These are phyloP conservation scores for Alternaria sp. DNA, from an alignment of 2,329 filamentous ascomycete genomes.

Conservation along the genomic window DNA sequence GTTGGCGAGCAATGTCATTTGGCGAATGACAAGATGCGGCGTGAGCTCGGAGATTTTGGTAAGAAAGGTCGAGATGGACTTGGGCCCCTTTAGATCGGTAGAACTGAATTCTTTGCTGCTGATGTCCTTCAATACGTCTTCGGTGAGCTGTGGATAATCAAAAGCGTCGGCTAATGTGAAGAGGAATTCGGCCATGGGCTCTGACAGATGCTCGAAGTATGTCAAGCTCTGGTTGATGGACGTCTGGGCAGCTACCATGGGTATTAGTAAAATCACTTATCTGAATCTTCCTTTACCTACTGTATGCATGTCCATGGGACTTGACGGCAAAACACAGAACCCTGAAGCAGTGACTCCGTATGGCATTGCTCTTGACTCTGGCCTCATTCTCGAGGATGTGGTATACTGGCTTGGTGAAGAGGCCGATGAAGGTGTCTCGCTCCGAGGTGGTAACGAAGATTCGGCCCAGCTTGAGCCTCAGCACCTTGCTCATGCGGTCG, in stretches of 20 bases:
- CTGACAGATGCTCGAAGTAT: conserved; percentile 98
- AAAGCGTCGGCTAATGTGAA: conserved; percentile 97
- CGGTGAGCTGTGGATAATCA: conserved; percentile 92
- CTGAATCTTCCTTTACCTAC: conserved; percentile 57
- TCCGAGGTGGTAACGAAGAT: conserved; percentile 97
- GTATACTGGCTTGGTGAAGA: conserved; percentile 92
- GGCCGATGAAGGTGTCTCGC: conserved; percentile 88
- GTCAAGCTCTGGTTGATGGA: conserved; percentile 97
- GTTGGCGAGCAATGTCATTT: conserved; percentile 94
- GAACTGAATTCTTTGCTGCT: conserved; percentile 98
- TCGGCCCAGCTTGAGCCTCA: conserved; percentile 88
- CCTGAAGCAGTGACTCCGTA: conserved; percentile 97
- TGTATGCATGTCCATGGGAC: conserved; percentile 95
- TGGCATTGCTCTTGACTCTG: conserved; percentile 83
- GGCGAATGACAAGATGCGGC: conserved; percentile 91
- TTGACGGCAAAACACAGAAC: conserved; percentile 96
- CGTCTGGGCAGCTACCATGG: conserved; percentile 79
- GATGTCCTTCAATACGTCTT: conserved; percentile 91
- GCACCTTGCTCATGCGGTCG: conserved; percentile 93
- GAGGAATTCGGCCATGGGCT: conserved; percentile 98
- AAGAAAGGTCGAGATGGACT: conserved; percentile 94
- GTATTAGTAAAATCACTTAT: conserved; percentile 14
- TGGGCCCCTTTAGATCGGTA: conserved; percentile 93
- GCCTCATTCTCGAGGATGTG: conserved; percentile 93
- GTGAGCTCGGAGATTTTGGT: conserved; percentile 91